Conservation (phyloP, 306 rosid species). For the Citrullus amarus region DNA sequence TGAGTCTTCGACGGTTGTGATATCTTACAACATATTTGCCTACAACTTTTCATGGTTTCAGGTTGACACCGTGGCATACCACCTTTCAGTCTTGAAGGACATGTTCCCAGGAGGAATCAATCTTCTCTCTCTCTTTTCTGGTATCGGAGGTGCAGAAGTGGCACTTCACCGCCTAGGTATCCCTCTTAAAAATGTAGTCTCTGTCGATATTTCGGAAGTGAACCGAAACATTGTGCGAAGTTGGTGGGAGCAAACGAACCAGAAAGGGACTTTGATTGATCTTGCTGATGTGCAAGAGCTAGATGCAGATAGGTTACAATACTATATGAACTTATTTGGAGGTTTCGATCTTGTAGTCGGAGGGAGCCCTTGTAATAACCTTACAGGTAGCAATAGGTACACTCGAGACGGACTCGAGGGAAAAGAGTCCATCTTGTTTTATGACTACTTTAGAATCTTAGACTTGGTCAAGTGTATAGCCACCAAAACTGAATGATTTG, state of each 20-base stretch:
- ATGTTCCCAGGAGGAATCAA: conserved; percentile 75
- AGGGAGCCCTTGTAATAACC: conserved; percentile 92
- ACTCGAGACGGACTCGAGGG: conserved; percentile 85
- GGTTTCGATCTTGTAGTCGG: conserved; percentile 86
- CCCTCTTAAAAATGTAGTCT: conserved; percentile 65
- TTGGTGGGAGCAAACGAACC: conserved; percentile 99
- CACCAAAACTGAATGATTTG: conserved; percentile 18
- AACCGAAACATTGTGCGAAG: conserved; percentile 66
- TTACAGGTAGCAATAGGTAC: conserved; percentile 83
- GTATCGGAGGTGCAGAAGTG: conserved; percentile 95
- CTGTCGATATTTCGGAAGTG: conserved; percentile 67
- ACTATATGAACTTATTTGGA: conserved; percentile 43
- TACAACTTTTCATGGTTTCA: conserved; percentile 25
- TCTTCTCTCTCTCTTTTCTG: conserved; percentile 86
- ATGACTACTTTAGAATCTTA: conserved; percentile 57
- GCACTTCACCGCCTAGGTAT: conserved; percentile 83
- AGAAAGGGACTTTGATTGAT: conserved; percentile 57
- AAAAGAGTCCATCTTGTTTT: conserved; percentile 67
- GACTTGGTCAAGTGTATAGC: conserved; percentile 52
- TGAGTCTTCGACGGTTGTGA: not conserved
- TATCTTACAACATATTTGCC: not conserved
- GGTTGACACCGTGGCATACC: conserved; percentile 95
- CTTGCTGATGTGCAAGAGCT: conserved; percentile 50
- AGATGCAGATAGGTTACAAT: conserved; percentile 38
- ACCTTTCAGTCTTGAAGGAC: conserved; percentile 66